Percentiles rank a stretch among this genome's conserved stretches.
Evolutionary conservation across 2,329 filamentous ascomycete genomes (phyloP).

Genomic region (Metarhizium humberi): DNA sequence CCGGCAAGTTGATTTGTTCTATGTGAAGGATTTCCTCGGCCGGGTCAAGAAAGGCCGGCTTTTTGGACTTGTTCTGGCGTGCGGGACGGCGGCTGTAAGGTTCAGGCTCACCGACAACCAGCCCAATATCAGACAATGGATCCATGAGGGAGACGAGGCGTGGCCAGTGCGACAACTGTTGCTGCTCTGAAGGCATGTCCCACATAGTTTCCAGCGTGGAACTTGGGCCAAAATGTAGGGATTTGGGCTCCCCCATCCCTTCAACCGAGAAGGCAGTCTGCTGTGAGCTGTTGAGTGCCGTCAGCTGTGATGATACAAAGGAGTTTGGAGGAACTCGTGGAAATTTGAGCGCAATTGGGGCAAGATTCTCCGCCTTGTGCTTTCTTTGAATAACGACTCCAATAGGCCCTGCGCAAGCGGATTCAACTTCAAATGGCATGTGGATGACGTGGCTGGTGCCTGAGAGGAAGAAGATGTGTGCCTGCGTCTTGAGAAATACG

Average conservation of each 20-base stretch:
- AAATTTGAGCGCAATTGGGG: constrained; percentile 45
- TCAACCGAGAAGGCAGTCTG: constrained; percentile 47
- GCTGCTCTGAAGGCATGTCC: constrained; percentile 42
- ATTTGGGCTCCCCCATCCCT: constrained; percentile 45
- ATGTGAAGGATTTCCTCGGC: constrained; percentile 80
- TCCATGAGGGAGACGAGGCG: constrained; percentile 77
- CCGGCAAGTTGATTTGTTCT: constrained; percentile 55
- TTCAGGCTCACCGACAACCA: constrained; percentile 59
- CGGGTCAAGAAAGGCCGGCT: constrained; percentile 53
- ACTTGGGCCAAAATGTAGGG: constrained; percentile 40
- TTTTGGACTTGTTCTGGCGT: constrained; percentile 27
- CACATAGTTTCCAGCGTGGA: constrained; percentile 49
- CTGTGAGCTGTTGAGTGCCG: constrained; percentile 40
- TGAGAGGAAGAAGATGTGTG: constrained; percentile 84
- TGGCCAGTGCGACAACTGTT: constrained; percentile 52
- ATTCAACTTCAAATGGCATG: constrained; percentile 89
- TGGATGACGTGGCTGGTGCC: constrained; percentile 85
- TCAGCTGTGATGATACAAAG: constrained; percentile 63
- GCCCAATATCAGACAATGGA: constrained; percentile 74
- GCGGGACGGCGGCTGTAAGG: constrained; percentile 19
- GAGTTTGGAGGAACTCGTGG: constrained; percentile 69
- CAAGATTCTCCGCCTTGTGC: constrained; percentile 40
- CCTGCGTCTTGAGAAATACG: constrained; percentile 85
- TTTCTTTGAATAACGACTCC: constrained; percentile 85
- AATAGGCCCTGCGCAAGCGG: constrained; percentile 69